Percentiles rank a stretch among this genome's conserved stretches.
phyloP scores from a whole-genome alignment of 352 stramenopile species.

The Achlya hypogyna region DNA sequence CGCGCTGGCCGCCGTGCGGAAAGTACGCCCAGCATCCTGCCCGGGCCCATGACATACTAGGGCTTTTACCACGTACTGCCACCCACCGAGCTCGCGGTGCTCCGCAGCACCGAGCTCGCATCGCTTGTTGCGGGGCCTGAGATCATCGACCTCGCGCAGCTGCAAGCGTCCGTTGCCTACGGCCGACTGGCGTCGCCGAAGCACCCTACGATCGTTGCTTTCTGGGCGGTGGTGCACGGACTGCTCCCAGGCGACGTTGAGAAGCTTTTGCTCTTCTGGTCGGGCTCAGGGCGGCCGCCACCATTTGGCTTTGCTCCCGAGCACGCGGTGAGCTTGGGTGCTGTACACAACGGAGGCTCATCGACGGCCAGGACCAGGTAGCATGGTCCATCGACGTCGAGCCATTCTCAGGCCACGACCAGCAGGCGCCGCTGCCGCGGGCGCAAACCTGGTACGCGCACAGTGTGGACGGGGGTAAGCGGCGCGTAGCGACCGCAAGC shows the following conservation, averaged over 20 bases:
- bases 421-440: slow-evolving; percentile 37
- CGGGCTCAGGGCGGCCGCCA: slow-evolving; percentile 47
- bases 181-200: slow-evolving; percentile 29
- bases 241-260: slow-evolving; percentile 43
- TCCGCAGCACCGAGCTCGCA: slow-evolving; percentile 44
- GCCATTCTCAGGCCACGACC: slow-evolving; percentile 20
- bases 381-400: slow-evolving; percentile 70
- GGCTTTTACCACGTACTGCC: slow-evolving; percentile 50
- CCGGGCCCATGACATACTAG: slow-evolving; percentile 44
- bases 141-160: slow-evolving; percentile 38
- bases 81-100: slow-evolving; percentile 44
- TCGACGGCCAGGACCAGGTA: slow-evolving; percentile 34
- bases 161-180: slow-evolving; percentile 56
- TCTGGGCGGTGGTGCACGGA: slow-evolving; percentile 53
- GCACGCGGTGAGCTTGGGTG: neutral
- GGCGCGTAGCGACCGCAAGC: slow-evolving; percentile 41
- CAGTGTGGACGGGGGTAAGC: neutral
- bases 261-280: slow-evolving; percentile 72
- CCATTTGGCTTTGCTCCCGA: slow-evolving; percentile 62
- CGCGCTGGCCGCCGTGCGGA: neutral
- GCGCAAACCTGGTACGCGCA: slow-evolving; percentile 60
- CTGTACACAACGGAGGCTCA: neutral
- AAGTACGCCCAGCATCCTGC: slow-evolving; percentile 19
- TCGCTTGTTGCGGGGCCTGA: slow-evolving; percentile 37
- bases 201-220: slow-evolving; percentile 27